These are phyloP conservation scores for Fusarium albidum DNA, from an alignment of 2,329 filamentous ascomycete genomes.

Conservation along the genomic window DNA sequence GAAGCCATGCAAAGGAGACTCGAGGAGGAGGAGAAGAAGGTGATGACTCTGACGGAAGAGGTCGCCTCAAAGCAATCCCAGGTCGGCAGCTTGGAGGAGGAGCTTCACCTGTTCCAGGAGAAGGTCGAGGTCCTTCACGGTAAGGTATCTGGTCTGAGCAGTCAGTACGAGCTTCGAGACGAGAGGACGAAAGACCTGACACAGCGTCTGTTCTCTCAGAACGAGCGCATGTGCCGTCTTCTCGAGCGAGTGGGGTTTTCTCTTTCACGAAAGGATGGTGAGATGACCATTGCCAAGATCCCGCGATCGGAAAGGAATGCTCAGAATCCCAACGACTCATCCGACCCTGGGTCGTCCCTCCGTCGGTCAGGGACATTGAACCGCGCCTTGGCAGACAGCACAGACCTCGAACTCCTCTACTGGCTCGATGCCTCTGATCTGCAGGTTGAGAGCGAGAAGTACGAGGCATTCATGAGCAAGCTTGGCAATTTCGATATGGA, in stretches of 20 bases:
- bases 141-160: conserved; percentile 59
- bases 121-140: conserved; percentile 65
- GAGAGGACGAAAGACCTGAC: conserved; percentile 83
- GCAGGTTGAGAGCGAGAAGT: conserved; percentile 75
- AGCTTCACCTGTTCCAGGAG: conserved; percentile 73
- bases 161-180: conserved; percentile 74
- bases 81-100: conserved; percentile 78
- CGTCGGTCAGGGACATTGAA: conserved; percentile 62
- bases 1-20: conserved; percentile 79
- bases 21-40: conserved; percentile 77
- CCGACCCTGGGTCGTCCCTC: conserved; percentile 62
- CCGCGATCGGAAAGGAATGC: conserved; percentile 65
- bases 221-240: conserved; percentile 82
- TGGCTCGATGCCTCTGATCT: conserved; percentile 79
- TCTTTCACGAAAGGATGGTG: conserved; percentile 75
- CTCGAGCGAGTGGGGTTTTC: conserved; percentile 88
- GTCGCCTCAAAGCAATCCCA: conserved; percentile 80
- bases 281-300: conserved; percentile 78
- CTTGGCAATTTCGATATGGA: conserved; percentile 85
- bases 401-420: conserved; percentile 77
- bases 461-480: conserved; percentile 75
- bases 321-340: conserved; percentile 66
- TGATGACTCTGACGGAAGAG: conserved; percentile 72
- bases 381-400: conserved; percentile 65
- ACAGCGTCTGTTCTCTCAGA: conserved; percentile 81